Evolutionary conservation across 768 basidiomycete genomes (phyloP), one percentile per base, ranked within the genome.

Genomic region (Suillus subalutaceus): DNA sequence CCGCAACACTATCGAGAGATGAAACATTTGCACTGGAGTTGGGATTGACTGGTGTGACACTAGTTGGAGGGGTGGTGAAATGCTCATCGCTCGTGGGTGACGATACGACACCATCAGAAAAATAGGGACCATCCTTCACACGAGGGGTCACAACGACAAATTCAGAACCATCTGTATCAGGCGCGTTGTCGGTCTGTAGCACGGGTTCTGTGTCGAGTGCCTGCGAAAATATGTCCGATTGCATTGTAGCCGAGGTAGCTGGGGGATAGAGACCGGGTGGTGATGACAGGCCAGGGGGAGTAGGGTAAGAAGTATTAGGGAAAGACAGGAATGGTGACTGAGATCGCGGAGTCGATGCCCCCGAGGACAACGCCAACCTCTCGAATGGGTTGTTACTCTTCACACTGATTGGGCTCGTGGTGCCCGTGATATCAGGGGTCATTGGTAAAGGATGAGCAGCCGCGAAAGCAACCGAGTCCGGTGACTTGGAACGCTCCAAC

Each of bases 311-410:
- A 26, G 78, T 63, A 66, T 78, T 74, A 37, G 80, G 72, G 70
- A 88, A 85, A 0, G 88, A 80, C 62, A 84, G 73, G 74, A 90
- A 89, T 1, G 90, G 88, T 0, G 89, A 89, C 66, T 85, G 83
- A 1, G 88, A 82, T 41, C 85, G 85, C 48, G 78, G 75, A 40
- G 78, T 77, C 4, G 73, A 70, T 40, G 76, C 68, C 57, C 79
- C 83, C 32, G 80, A 77, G 44, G 82, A 75, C 80, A 84, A 82
- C 2, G 82, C 81, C 38, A 96, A 76, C 56, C 90, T 82, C 66
- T 93, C 95, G 72, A 98, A 98, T 4, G 96, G 96, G 75, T 98
- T 98, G 72, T 91, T 97, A 72, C 92, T 95, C 81, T 92, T 92
- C 64, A 78, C 75, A 55, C 76, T 75, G 26, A 78, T 67, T 6